These are phyloP conservation scores for Phoenix dactylifera DNA, from an alignment of 176 grass and related monocot species.

Conservation along the genomic window DNA sequence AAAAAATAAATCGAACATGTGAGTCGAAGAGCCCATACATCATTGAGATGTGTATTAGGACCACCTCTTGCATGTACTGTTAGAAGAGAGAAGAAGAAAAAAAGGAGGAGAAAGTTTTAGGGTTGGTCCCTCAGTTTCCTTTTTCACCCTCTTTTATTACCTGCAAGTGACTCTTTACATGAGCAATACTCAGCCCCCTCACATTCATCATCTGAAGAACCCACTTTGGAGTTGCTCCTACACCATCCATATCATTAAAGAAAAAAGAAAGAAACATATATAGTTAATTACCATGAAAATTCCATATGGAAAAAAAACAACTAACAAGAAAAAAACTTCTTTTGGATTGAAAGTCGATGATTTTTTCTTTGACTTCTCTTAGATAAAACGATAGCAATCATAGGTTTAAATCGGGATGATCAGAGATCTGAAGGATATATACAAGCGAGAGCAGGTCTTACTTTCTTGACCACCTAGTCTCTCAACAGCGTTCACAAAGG, in stretches of 20 bases:
- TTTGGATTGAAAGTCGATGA: too few species aligned
- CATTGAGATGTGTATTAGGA: not conserved
- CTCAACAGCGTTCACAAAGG: conserved; percentile 83
- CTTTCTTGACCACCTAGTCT: conserved; percentile 88
- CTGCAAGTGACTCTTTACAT: conserved; percentile 99
- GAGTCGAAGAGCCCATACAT: not conserved
- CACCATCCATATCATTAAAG: not conserved
- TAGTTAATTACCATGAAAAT: too few species aligned
- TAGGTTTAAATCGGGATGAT: too few species aligned
- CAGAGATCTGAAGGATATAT: too few species aligned
- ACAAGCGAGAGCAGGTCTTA: conserved; percentile 19
- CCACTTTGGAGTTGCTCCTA: conserved; percentile 89
- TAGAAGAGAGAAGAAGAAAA: too few species aligned
- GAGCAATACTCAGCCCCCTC: conserved; percentile 87
- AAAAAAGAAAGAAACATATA: too few species aligned
- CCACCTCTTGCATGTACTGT: not conserved
- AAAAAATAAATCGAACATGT: not conserved
- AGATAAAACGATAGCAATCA: too few species aligned
- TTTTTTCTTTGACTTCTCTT: too few species aligned
- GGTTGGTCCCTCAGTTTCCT: not conserved
- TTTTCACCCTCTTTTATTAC: conserved; percentile 26
- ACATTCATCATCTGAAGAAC: conserved; percentile 99
- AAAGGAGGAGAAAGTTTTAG: too few species aligned
- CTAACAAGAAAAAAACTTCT: too few species aligned
- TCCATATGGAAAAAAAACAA: too few species aligned